These are phyloP conservation scores for Friedmanniomyces simplex DNA, from an alignment of 495 filamentous ascomycete species.

Conservation along the genomic window DNA sequence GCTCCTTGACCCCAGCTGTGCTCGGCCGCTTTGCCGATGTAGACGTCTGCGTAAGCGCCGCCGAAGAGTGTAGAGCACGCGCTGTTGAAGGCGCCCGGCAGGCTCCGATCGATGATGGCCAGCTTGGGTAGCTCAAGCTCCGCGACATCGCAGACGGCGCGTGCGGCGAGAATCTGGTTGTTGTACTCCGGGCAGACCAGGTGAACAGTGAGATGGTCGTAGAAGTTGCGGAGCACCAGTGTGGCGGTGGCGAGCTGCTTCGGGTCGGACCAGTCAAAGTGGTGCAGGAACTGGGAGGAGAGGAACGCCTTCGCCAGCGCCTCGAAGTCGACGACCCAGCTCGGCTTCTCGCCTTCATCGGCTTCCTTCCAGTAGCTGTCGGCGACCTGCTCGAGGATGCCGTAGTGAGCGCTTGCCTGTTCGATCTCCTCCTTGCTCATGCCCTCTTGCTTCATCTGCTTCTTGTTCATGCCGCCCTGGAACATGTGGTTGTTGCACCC, in stretches of 20 bases:
- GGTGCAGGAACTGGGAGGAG: conserved; percentile 37
- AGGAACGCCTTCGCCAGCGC: conserved; percentile 67
- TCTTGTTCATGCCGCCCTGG: conserved; percentile 43
- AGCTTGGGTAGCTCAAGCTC: conserved; percentile 54
- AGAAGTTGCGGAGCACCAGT: conserved; percentile 67
- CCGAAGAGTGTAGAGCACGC: conserved; percentile 51
- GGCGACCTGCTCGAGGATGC: conserved; percentile 6
- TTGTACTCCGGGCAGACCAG: conserved; percentile 74
- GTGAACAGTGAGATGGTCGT: conserved; percentile 77
- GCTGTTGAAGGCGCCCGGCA: conserved; percentile 71
- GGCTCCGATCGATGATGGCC: conserved; percentile 34
- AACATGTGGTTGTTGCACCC: conserved; percentile 57
- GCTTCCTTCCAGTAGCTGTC: conserved; percentile 1
- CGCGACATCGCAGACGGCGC: conserved; percentile 56
- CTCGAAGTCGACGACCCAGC: conserved; percentile 75
- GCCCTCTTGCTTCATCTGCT: conserved; percentile 50
- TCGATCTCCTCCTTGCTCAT: conserved; percentile 43
- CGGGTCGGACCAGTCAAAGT: conserved; percentile 37
- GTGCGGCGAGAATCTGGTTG: conserved; percentile 54
- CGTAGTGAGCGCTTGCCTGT: conserved; percentile 36
- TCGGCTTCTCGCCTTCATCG: conserved; percentile 32
- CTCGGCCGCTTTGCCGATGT: conserved; percentile 17
- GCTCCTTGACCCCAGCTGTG: conserved; percentile 32
- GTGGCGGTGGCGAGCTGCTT: conserved; percentile 42
- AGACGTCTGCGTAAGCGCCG: conserved; percentile 35